Base-by-base conservation (phyloP, 202 grass and related monocot genomes). In the Eragrostis tef region DNA sequence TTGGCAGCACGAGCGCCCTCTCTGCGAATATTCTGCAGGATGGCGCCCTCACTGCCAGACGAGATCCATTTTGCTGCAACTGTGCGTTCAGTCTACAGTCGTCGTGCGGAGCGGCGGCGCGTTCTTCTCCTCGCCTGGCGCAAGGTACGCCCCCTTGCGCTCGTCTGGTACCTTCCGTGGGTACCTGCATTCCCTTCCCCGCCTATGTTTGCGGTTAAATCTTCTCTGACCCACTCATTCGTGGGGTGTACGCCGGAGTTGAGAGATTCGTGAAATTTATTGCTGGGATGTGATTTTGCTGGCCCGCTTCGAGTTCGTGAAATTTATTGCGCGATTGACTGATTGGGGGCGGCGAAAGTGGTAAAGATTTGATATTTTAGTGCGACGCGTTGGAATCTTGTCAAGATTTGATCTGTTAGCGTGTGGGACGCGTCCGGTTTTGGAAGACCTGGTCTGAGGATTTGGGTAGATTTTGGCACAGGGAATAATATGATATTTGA, bases 341-440 rank as follows among this genome's bases (percentile, higher is more conserved):
- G 4, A 70, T 31, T 48, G 6, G 17, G 43, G 22, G 1, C 15
- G 52, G 42, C 4, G 27, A 17, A 75, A 61, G 52, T 53, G 52
- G 16, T 24, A 43, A 62, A 24, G 78, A 76, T 75, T 49, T 15
- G 20, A 54, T 70, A 29, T 75, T 69, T 44, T 0, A 53, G 63
- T 29, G 45, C 3, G 51, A 52, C 21, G 63, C 62, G 11, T 11
- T 44, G 17, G 62, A 69, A 44, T 16, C n/a, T 49, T 58, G 20
- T 43, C 19, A 81, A 60, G 42, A 70, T 75, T 72, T 64, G 54
- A 3, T 52, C 47, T 71, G 7, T 10, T 44, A 19, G 63, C 52
- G 71, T 63, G 21, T 64, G 6, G 7, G 70, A 81, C 24, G 44
- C 42, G 51, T 8, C 53, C 36, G 17, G 9, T 52, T 69, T 26